Base-by-base conservation (phyloP, 1,284 basidiomycete species). In the Stygiomarasmius scandens region DNA sequence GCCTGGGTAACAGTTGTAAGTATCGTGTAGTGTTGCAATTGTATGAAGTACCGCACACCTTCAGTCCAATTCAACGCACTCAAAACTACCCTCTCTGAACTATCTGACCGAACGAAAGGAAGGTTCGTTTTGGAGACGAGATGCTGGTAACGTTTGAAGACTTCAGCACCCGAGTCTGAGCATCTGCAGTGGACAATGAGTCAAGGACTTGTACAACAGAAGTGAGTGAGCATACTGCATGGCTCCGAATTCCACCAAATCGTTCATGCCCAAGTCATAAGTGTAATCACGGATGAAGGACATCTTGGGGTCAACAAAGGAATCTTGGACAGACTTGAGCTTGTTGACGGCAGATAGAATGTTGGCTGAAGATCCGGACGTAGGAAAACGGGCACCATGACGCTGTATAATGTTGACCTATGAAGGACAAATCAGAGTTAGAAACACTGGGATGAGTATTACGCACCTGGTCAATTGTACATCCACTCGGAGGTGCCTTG, bases 311-410 rank as follows among this genome's bases (percentile, higher is more conserved):
- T 86, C 75, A 0, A 73, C 72, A 67, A 77, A 81, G n/a, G 41
- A 24, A 2, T 69, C 51, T 4, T 65, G 60, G 2, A 76, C 85
- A 0, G 74, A 66, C 55, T 80, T 66, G 0, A 91, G 71, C 63
- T 87, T 89, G 9, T 64, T 61, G 5, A 91, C 62, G 0, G 87
- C 80, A 0, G 68, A 57, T 29, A 73, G 56, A n/a, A 93, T 87
- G 2, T 64, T 63, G 11, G 66, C 65, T 0, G 77, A 70, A 0
- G 85, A 78, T 6, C 74, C 74, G 0, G 70, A 64, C 0, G 92
- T 93, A 0, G 93, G 94, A 63, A 82, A 94, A 29, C 94, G 81
- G 1, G 90, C 86, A 0, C 92, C 91, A 65, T 96, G 94, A 10
- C 93, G 78, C 72, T 95, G 89, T 12, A 41, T 41, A 16, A 41